A percentile compares a stretch with the other conserved stretches of the same genome.
phyloP scores from a whole-genome alignment of 768 basidiomycete genomes.

The Psilocybe subaeruginosa region DNA sequence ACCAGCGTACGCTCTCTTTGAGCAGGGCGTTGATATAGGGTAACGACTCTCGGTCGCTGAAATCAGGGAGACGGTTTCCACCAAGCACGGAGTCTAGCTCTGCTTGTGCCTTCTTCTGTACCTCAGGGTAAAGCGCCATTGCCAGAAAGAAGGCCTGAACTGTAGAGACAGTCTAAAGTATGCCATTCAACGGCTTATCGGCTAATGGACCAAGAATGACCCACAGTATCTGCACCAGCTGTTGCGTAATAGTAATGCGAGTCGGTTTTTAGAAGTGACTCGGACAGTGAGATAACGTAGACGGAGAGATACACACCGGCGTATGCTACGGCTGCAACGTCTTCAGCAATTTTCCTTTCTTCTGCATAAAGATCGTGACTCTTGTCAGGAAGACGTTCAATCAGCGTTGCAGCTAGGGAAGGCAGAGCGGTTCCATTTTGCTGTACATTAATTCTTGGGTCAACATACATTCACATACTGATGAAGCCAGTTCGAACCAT shows the following conservation, averaged over 20 bases:
- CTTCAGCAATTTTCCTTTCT: constrained; percentile 15
- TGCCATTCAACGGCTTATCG: background rate
- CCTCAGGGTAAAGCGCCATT: constrained; percentile 26
- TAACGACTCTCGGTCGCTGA: constrained; percentile 25
- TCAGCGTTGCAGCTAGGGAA: constrained; percentile 4
- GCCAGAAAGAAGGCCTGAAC: constrained; percentile 27
- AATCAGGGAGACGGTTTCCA: constrained; percentile 25
- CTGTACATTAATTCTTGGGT: background rate
- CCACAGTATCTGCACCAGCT: background rate
- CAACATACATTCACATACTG: background rate
- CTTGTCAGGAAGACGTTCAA: constrained; percentile 13
- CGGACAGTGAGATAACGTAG: background rate
- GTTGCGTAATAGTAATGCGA: background rate
- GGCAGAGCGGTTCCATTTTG: constrained; percentile 8
- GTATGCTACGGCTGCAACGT: constrained; percentile 17
- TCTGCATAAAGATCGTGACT: constrained; percentile 6
- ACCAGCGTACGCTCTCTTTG: constrained; percentile 22
- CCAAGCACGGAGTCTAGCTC: constrained; percentile 28
- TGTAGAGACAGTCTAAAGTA: constrained; percentile 23
- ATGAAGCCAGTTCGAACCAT: constrained; percentile 15
- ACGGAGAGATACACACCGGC: constrained; percentile 15
- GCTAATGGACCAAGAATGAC: background rate
- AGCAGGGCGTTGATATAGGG: constrained; percentile 25
- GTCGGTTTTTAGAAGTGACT: background rate
- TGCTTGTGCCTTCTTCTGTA: constrained; percentile 28